These are phyloP conservation scores for Ceratobasidium sp. DNA, from an alignment of 1,284 basidiomycete species.

Conservation along the genomic window DNA sequence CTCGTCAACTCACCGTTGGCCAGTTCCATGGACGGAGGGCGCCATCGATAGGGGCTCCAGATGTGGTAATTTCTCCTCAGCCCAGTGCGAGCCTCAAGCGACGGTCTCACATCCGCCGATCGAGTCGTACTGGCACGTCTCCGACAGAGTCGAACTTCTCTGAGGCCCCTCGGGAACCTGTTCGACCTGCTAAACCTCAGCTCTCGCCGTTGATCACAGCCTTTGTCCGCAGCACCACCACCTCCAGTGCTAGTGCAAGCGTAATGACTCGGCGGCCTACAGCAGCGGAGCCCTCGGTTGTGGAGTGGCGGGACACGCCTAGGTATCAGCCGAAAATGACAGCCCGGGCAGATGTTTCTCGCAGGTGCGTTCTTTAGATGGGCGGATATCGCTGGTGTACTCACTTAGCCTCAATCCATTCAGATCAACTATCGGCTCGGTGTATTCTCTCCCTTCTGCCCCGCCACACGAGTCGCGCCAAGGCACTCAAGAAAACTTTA, in stretches of 20 bases:
- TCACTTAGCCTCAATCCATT: not conserved
- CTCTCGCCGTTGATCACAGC: slow-evolving; percentile 20
- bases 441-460: slow-evolving; percentile 33
- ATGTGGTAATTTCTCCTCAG: slow-evolving; percentile 7
- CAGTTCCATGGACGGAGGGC: not conserved
- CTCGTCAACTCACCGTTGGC: slow-evolving; percentile 16
- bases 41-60: slow-evolving; percentile 35
- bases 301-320: slow-evolving; percentile 28
- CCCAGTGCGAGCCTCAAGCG: slow-evolving; percentile 27
- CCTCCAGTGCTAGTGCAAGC: not conserved
- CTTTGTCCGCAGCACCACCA: slow-evolving; percentile 15
- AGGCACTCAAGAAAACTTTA: slow-evolving; percentile 33
- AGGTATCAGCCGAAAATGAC: slow-evolving; percentile 20
- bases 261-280: slow-evolving; percentile 16
- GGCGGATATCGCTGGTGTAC: not conserved
- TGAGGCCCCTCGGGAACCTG: not conserved
- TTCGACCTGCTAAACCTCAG: not conserved
- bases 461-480: slow-evolving; percentile 15
- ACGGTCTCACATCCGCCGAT: slow-evolving; percentile 31
- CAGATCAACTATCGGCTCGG: slow-evolving; percentile 38
- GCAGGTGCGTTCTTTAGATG: slow-evolving; percentile 3
- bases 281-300: not conserved
- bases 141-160: slow-evolving; percentile 9
- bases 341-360: slow-evolving; percentile 23
- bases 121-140: slow-evolving; percentile 23